Percentiles rank a stretch among this genome's conserved stretches.
Conservation (phyloP, 495 filamentous ascomycete species). For the Aspergillus biplanus region DNA sequence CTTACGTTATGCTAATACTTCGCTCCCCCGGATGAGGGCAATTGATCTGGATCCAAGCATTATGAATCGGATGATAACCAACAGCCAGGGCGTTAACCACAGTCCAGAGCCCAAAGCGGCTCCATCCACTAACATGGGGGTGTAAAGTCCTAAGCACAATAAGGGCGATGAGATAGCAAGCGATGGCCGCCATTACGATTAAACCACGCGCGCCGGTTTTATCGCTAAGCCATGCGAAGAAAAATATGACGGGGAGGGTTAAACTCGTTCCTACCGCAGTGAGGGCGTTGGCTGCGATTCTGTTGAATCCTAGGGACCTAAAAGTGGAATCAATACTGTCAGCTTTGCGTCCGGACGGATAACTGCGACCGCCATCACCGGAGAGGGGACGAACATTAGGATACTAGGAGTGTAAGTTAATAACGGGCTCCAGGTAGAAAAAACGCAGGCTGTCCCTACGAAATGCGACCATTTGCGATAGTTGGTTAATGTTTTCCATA, state of each 20-base stretch:
- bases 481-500: slow-evolving; percentile 29
- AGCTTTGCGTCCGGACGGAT: background rate
- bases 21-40: slow-evolving; percentile 29
- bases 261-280: slow-evolving; percentile 37
- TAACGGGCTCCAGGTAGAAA: slow-evolving; percentile 41
- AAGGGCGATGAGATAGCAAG: slow-evolving; percentile 29
- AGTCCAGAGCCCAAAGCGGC: slow-evolving; percentile 36
- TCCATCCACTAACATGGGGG: slow-evolving; percentile 27
- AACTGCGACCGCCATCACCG: too few relatives aligned
- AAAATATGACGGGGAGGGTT: slow-evolving; percentile 35
- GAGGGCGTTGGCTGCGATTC: slow-evolving; percentile 38
- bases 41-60: slow-evolving; percentile 42
- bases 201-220: slow-evolving; percentile 26
- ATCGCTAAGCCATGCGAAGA: slow-evolving; percentile 38
- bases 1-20: slow-evolving; percentile 38
- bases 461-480: slow-evolving; percentile 41
- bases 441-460: slow-evolving; percentile 37
- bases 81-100: slow-evolving; percentile 35
- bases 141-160: slow-evolving; percentile 22
- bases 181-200: slow-evolving; percentile 30
- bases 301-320: slow-evolving; percentile 33
- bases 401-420: slow-evolving; percentile 45
- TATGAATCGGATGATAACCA: slow-evolving; percentile 41
- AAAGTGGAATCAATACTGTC: background rate
- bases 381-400: slow-evolving; percentile 23